Conservation (phyloP, 805 yeast species). For the Spathaspora hagerdaliae region DNA sequence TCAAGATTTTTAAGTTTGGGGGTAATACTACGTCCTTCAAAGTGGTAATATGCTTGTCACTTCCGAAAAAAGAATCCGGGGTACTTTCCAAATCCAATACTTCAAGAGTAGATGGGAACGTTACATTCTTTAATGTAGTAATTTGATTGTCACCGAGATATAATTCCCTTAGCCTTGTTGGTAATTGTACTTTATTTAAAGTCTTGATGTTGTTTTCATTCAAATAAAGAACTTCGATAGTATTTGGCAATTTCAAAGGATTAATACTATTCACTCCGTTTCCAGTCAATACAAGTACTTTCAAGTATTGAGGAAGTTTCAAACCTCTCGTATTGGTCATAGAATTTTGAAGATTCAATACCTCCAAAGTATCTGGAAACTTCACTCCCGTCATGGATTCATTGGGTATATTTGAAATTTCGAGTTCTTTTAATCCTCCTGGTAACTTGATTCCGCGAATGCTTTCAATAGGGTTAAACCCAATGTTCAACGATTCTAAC, state of each 20-base stretch:
- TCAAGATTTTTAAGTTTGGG: constrained; percentile 27
- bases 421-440: constrained; percentile 31
- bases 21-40: constrained; percentile 41
- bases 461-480: constrained; percentile 40
- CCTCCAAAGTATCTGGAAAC: constrained; percentile 36
- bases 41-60: constrained; percentile 38
- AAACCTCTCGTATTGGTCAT: constrained; percentile 44
- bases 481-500: constrained; percentile 25
- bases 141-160: constrained; percentile 39
- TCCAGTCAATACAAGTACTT: constrained; percentile 28
- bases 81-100: constrained; percentile 41
- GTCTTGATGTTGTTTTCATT: constrained; percentile 41
- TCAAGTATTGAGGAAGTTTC: constrained; percentile 31
- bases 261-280: constrained; percentile 44
- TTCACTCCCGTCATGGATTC: constrained; percentile 46
- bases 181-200: constrained; percentile 39
- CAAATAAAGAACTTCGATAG: constrained; percentile 34
- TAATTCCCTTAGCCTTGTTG: constrained; percentile 29
- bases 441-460: constrained; percentile 40
- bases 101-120: constrained; percentile 34
- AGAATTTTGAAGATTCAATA: constrained; percentile 38
- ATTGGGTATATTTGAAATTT: constrained; percentile 40
- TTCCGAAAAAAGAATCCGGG: constrained; percentile 33
- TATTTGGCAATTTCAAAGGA: constrained; percentile 40
- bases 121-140: constrained; percentile 42